Evolutionary conservation across 768 basidiomycete genomes (phyloP), one percentile per base, ranked within the genome.

Genomic region (Kwoniella mangroviensis): DNA sequence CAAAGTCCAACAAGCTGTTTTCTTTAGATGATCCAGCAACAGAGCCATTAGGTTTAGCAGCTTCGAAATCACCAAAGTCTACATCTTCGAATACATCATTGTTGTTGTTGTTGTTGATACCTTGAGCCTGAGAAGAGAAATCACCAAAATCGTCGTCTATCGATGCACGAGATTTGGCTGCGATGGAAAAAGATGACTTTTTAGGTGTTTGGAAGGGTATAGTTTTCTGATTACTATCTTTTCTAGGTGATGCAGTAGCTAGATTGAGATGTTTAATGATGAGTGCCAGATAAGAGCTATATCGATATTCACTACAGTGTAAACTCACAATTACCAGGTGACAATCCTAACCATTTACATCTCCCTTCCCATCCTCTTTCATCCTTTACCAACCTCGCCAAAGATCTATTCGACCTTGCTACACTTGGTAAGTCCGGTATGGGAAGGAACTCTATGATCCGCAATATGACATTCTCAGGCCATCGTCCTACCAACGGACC

Each of bases 91-190:
- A 76, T 4, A 66, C 58, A 62, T 81, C 58, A 63, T 63, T 67
- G 26, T 60, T 60, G 21, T 24, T 24, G 7, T 13, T 28, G 26
- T 17, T 34, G 34, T 34, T 34, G 28, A 4, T 28, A 4, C 4
- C 28, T 28, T 28, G 26, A 28, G 26, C 4, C 43, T 87, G 86
- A 0, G 86, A 85, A 1, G 90, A 87, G 79, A 94, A 93, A 78
- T 94, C 93, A 3, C 93, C 94, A 83, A 96, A 96, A 26, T 93
- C 93, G 75, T 95, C 92, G 70, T 93, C 91, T 53, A 49, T 42
- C 43, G 65, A 66, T 57, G 55, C 9, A 13, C 65, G 55, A 73
- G 73, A 63, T 87, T 84, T 61, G 67, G 70, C 17, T 90, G 88
- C 75, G 34, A 90, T 87, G 1, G 88, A 88, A 1, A 91, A 61